phyloP scores from a whole-genome alignment of 2,329 filamentous ascomycete genomes.

The Coleophoma cylindrospora region DNA sequence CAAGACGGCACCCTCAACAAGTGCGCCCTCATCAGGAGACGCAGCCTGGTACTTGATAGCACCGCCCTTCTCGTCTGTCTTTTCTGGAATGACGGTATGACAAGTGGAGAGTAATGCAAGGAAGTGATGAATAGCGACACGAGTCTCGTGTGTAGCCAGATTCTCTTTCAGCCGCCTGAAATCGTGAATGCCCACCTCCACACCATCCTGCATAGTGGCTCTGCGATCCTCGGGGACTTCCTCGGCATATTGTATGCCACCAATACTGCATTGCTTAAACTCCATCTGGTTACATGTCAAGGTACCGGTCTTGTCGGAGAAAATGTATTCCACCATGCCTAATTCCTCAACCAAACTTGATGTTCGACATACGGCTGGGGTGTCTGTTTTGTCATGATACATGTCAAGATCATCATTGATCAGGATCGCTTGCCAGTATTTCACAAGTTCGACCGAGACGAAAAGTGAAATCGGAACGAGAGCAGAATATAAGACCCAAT shows the following conservation, averaged over 20 bases:
- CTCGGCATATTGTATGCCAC: constrained; percentile 88
- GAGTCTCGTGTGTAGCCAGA: constrained; percentile 49
- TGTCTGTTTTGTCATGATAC: constrained; percentile 93
- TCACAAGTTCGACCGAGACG: constrained; percentile 95
- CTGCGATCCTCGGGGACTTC: constrained; percentile 87
- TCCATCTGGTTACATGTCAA: constrained; percentile 99
- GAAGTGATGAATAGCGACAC: constrained; percentile 73
- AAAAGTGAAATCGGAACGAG: constrained; percentile 96
- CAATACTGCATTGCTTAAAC: constrained; percentile 92
- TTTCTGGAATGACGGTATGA: constrained; percentile 95
- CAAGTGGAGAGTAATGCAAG: constrained; percentile 82
- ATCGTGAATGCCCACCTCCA: constrained; percentile 66
- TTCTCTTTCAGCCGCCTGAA: constrained; percentile 61
- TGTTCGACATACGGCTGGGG: constrained; percentile 90
- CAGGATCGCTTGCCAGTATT: constrained; percentile 95
- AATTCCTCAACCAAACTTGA: constrained; percentile 95
- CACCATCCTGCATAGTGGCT: constrained; percentile 71
- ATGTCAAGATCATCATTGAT: constrained; percentile 98
- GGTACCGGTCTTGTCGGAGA: constrained; percentile 96
- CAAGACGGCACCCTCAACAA: constrained; percentile 82
- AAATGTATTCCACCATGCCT: constrained; percentile 97
- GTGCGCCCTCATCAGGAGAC: constrained; percentile 93
- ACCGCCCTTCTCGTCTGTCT: constrained; percentile 68
- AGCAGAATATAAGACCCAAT: constrained; percentile 97
- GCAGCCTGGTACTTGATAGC: constrained; percentile 97